Evolutionary conservation across 768 basidiomycete genomes (phyloP).

Genomic region (Lactifluus echinatus): DNA sequence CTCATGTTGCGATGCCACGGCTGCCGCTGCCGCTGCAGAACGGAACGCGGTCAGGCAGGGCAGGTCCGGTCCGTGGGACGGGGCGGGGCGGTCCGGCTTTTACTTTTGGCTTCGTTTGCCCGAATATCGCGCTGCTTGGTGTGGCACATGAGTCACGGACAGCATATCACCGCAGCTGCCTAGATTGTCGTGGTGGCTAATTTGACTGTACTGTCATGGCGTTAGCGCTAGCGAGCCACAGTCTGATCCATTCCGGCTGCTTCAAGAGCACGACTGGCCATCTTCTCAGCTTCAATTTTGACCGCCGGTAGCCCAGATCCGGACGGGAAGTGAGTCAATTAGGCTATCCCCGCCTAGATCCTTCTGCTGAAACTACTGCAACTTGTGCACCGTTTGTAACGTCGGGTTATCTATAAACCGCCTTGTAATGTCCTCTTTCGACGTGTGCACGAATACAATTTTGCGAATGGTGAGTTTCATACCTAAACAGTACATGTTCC

Average conservation of each 20-base stretch:
- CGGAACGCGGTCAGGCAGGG: no score
- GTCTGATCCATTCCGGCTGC: neutral
- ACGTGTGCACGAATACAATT: neutral
- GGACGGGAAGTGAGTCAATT: neutral
- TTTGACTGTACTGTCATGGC: neutral
- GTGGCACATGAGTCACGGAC: no score
- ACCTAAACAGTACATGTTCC: neutral
- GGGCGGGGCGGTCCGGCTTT: neutral
- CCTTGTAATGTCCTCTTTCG: neutral
- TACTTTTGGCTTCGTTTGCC: neutral
- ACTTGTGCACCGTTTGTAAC: neutral
- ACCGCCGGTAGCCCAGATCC: neutral
- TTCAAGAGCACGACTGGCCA: neutral
- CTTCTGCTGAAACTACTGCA: neutral
- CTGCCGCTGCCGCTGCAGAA: no score
- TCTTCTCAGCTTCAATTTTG: neutral
- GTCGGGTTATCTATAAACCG: neutral
- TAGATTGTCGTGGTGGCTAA: no score
- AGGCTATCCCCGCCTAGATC: neutral
- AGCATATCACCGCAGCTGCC: neutral
- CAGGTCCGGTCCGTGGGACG: no score
- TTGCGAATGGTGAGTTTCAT: neutral
- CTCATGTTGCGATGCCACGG: no score
- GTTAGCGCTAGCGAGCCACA: neutral
- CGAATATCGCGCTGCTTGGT: no score